These are phyloP conservation scores for Tricholoma matsutake DNA, from an alignment of 768 basidiomycete species.

Conservation along the genomic window DNA sequence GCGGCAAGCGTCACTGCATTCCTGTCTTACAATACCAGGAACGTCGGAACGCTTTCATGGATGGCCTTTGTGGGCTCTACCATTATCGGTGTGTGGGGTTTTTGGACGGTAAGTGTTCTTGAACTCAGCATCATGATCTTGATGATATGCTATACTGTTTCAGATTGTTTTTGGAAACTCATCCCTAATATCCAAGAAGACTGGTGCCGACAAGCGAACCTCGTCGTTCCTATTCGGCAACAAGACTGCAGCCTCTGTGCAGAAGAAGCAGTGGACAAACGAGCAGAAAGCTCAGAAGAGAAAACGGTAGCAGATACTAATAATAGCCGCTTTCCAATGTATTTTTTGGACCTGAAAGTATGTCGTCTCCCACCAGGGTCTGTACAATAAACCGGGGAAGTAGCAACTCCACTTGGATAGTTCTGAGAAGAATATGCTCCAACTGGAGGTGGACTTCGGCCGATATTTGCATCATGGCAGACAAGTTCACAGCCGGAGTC, in stretches of 20 bases:
- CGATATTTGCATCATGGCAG: too few species aligned
- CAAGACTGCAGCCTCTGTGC: conserved; percentile 57
- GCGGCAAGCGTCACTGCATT: conserved; percentile 55
- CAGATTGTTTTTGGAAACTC: conserved; percentile 64
- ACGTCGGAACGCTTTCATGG: conserved; percentile 55
- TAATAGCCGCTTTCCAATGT: neutral
- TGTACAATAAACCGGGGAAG: too few species aligned
- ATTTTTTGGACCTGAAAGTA: neutral
- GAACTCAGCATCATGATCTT: neutral
- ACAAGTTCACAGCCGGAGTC: too few species aligned
- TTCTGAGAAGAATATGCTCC: too few species aligned
- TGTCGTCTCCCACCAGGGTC: too few species aligned
- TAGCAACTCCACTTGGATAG: too few species aligned
- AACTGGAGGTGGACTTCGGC: too few species aligned
- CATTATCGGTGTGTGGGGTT: conserved; percentile 59
- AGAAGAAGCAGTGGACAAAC: conserved; percentile 57
- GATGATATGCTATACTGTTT: neutral
- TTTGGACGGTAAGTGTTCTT: conserved; percentile 56
- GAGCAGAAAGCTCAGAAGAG: conserved; percentile 23
- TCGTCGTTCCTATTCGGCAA: conserved; percentile 80
- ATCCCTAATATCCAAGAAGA: conserved; percentile 58
- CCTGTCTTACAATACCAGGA: conserved; percentile 59
- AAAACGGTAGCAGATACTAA: neutral
- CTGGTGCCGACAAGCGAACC: conserved; percentile 80
- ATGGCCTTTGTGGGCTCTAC: conserved; percentile 48